These are phyloP conservation scores for Phytopythium montanum DNA, from an alignment of 352 stramenopile species.

Conservation along the genomic window DNA sequence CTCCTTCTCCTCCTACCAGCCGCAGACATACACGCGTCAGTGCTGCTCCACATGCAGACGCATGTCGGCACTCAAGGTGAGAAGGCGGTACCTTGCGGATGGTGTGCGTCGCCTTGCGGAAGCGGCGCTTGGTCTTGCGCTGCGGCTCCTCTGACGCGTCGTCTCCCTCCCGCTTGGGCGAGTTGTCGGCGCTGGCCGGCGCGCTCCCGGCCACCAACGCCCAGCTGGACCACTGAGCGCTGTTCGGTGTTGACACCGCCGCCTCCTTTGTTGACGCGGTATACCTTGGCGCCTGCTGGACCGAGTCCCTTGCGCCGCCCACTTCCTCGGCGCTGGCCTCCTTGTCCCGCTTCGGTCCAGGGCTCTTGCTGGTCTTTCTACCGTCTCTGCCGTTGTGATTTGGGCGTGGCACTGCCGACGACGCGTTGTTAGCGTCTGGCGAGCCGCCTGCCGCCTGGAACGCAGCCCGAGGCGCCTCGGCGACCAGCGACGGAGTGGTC, in stretches of 20 bases:
- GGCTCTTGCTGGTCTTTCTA: background rate
- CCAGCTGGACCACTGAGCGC: background rate
- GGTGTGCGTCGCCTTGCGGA: constrained; percentile 32
- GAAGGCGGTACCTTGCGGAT: constrained; percentile 22
- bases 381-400: background rate
- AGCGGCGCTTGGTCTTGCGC: constrained; percentile 6
- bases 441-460: background rate
- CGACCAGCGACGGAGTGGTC: background rate
- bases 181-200: background rate
- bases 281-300: background rate
- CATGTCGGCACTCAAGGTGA: too few relatives aligned
- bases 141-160: background rate
- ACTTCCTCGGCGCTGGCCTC: background rate
- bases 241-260: background rate
- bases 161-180: background rate
- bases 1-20: constrained; percentile 24
- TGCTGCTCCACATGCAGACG: too few relatives aligned
- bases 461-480: background rate
- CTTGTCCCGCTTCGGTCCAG: background rate
- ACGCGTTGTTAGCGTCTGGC: background rate
- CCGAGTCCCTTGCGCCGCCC: background rate
- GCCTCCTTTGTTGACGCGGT: background rate
- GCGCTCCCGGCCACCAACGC: background rate
- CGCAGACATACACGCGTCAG: background rate
- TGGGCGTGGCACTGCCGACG: background rate